phyloP scores from a whole-genome alignment of 208 protist genomes.

The Polymyxa betae region DNA sequence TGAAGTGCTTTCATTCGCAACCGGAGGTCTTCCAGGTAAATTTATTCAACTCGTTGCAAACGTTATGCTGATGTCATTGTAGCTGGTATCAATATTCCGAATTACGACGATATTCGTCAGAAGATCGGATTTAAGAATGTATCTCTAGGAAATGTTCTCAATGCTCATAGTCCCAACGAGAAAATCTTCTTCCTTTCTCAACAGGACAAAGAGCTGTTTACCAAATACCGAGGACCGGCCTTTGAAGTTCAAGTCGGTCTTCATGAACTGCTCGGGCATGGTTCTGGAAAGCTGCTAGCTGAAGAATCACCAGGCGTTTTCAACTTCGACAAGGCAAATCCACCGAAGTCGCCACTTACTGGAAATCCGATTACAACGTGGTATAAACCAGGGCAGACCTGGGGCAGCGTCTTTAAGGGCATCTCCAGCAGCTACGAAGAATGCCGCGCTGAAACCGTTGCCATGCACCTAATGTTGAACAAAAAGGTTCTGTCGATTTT shows the following conservation, averaged over 20 bases:
- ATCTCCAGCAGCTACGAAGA: constrained; percentile 63
- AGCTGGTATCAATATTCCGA: constrained; percentile 71
- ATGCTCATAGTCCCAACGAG: not conserved
- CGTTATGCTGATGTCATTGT: not conserved
- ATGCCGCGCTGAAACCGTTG: constrained; percentile 64
- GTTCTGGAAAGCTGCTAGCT: constrained; percentile 50
- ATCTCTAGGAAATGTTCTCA: constrained; percentile 63
- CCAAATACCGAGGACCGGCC: not conserved
- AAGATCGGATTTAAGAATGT: constrained; percentile 69
- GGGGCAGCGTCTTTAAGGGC: constrained; percentile 54
- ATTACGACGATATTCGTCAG: constrained; percentile 67
- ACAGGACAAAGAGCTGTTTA: not conserved
- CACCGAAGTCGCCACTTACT: not conserved
- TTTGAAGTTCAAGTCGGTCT: constrained; percentile 62
- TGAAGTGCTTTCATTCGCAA: constrained; percentile 63
- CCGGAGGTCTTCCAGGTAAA: constrained; percentile 57
- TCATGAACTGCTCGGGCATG: constrained; percentile 69
- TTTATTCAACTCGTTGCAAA: not conserved
- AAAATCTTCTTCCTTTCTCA: not conserved
- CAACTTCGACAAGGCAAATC: constrained; percentile 35
- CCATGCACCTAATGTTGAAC: constrained; percentile 56
- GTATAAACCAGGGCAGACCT: constrained; percentile 64
- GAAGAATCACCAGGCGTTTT: constrained; percentile 55
- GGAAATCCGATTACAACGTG: not conserved
- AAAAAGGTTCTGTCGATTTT: constrained; percentile 61